Conservation (phyloP, 495 filamentous ascomycete species). For the Xylaria venustula region DNA sequence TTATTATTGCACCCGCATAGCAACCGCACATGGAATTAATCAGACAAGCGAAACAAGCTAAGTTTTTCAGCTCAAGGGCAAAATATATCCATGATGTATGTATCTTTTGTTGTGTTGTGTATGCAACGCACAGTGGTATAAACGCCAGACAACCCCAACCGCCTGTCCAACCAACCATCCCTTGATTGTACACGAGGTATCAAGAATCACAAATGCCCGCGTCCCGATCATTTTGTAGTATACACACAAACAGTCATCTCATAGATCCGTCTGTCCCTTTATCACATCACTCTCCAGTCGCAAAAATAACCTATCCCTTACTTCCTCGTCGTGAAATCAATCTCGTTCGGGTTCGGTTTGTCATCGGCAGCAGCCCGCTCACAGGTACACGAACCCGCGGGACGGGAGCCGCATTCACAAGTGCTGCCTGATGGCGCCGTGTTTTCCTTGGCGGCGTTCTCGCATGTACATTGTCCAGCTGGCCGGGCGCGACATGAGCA, state of each 20-base stretch:
- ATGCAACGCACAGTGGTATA: neutral
- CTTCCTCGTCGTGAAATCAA: conserved; percentile 74
- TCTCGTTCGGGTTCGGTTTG: conserved; percentile 59
- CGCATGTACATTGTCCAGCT: conserved; percentile 79
- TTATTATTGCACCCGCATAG: no score
- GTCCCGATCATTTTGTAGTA: no score
- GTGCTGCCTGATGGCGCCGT: conserved; percentile 44
- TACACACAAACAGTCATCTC: no score
- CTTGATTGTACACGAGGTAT: no score
- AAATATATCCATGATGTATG: no score
- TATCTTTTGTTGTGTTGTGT: neutral
- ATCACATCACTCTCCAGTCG: no score
- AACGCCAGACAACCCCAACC: neutral
- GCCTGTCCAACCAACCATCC: no score
- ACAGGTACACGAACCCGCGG: conserved; percentile 76
- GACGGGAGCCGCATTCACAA: conserved; percentile 77
- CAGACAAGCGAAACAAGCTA: no score
- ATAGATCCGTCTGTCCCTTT: no score
- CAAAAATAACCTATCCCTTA: conserved; percentile 21
- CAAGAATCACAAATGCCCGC: no score
- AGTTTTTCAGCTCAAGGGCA: conserved; percentile 9
- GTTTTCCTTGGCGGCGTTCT: conserved; percentile 74
- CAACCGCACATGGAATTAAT: no score
- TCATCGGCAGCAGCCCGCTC: conserved; percentile 61
- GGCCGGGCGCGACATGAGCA: conserved; percentile 81